Evolutionary conservation across 495 filamentous ascomycete genomes (phyloP).

Genomic region (Aspergillus funiculosus): DNA sequence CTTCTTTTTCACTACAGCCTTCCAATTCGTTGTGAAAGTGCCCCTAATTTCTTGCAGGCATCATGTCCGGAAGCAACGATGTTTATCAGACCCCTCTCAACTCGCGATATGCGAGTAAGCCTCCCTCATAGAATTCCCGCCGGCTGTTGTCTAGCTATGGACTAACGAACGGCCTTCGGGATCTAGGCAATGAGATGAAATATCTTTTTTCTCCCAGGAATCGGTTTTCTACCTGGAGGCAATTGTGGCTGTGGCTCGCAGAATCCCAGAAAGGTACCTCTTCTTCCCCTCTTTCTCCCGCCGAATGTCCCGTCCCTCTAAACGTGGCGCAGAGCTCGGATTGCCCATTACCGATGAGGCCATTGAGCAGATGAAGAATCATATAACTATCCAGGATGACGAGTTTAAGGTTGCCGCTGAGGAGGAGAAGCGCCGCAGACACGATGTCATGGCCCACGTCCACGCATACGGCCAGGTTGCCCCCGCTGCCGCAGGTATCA

Average conservation of each 20-base stretch:
- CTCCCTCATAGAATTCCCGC: not conserved
- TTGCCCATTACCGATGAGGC: slow-evolving; percentile 63
- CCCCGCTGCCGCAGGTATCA: slow-evolving; percentile 79
- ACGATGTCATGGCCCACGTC: slow-evolving; percentile 70
- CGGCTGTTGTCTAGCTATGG: not conserved
- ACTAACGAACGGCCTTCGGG: slow-evolving; percentile 21
- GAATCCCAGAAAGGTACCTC: slow-evolving; percentile 64
- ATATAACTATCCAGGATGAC: slow-evolving; percentile 67
- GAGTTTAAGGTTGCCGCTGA: slow-evolving; percentile 71
- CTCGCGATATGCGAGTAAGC: slow-evolving; percentile 65
- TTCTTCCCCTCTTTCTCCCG: slow-evolving; percentile 4
- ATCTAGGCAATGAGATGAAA: slow-evolving; percentile 44
- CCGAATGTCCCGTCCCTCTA: slow-evolving; percentile 18
- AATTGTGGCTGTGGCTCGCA: slow-evolving; percentile 80
- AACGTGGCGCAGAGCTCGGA: slow-evolving; percentile 39
- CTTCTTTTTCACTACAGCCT: slow-evolving; percentile 16
- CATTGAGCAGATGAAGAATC: slow-evolving; percentile 65
- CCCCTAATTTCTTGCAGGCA: slow-evolving; percentile 25
- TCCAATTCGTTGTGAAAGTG: slow-evolving; percentile 22
- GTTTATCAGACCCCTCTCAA: slow-evolving; percentile 68
- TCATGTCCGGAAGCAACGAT: slow-evolving; percentile 58
- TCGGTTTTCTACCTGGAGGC: slow-evolving; percentile 69
- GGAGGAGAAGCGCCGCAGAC: slow-evolving; percentile 73
- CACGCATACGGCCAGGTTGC: slow-evolving; percentile 67
- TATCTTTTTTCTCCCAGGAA: slow-evolving; percentile 65